A percentile compares a stretch with the other conserved stretches of the same genome.
phyloP scores from a whole-genome alignment of 1,284 basidiomycete species.

The Rugiboletus extremiorientalis region DNA sequence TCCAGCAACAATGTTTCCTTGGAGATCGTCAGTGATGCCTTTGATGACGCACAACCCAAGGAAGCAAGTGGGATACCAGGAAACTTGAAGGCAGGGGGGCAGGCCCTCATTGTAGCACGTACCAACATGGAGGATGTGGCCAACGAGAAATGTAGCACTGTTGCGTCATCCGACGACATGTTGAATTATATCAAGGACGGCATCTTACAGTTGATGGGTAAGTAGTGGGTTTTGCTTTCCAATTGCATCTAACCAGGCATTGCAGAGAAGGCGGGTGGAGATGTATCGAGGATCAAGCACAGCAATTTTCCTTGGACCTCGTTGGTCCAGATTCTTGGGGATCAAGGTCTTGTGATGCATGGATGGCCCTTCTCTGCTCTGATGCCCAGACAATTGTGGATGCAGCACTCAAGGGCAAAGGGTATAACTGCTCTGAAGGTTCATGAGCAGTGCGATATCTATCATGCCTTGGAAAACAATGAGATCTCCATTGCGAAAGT shows the following conservation, averaged over 20 bases:
- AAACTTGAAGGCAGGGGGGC: neutral
- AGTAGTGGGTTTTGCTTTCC: neutral
- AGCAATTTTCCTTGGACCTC: neutral
- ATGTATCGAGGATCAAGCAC: neutral
- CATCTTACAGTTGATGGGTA: no score
- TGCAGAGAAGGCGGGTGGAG: neutral
- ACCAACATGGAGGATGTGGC: neutral
- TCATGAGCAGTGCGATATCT: neutral
- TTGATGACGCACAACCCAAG: neutral
- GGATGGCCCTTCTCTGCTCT: neutral
- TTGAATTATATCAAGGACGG: no score
- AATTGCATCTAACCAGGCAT: neutral
- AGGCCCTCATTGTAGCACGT: neutral
- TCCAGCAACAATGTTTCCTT: neutral
- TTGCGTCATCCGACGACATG: neutral
- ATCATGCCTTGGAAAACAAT: neutral
- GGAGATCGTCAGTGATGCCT: neutral
- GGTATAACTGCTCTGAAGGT: conserved; percentile 4
- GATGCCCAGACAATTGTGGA: neutral
- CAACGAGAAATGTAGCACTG: neutral
- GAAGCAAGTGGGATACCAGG: neutral
- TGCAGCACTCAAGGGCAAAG: neutral
- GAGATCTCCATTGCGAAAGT: neutral
- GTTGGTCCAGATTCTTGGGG: neutral
- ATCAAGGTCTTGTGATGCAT: neutral